Evolutionary conservation across 2,329 filamentous ascomycete species (phyloP).

Genomic region (Paramyrothecium roridum): DNA sequence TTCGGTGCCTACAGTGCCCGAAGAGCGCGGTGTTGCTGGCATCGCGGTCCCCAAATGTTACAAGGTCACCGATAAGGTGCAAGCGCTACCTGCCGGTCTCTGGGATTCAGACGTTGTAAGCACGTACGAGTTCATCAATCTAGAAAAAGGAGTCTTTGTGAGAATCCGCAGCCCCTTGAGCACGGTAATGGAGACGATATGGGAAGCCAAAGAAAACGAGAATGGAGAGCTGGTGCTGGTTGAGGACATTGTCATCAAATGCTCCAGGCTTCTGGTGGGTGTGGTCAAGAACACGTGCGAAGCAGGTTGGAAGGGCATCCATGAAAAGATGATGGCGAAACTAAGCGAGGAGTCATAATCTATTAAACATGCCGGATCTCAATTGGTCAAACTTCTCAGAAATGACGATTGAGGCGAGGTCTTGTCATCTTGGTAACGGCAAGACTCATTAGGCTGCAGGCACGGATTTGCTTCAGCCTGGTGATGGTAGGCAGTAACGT

Average conservation of each 20-base stretch:
- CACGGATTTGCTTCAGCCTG: too few relatives aligned
- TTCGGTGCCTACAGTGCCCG: constrained; percentile 23
- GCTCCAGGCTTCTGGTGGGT: constrained; percentile 45
- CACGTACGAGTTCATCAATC: constrained; percentile 50
- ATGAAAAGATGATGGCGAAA: constrained; percentile 41
- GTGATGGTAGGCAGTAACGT: too few relatives aligned
- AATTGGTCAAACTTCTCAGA: not conserved
- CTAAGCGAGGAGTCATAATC: constrained; percentile 23
- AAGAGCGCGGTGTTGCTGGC: constrained; percentile 17
- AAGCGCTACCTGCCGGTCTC: constrained; percentile 50
- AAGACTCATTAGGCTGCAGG: not conserved
- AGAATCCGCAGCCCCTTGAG: constrained; percentile 48
- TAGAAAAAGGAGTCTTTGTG: constrained; percentile 47
- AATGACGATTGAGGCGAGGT: not conserved
- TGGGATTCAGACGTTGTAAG: constrained; percentile 54
- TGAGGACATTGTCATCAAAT: constrained; percentile 47
- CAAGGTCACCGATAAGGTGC: constrained; percentile 46
- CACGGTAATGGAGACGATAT: constrained; percentile 51
- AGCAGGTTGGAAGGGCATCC: constrained; percentile 45
- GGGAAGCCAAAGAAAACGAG: constrained; percentile 34
- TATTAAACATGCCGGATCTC: not conserved
- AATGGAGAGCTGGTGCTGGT: constrained; percentile 37
- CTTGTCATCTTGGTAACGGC: not conserved
- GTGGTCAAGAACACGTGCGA: constrained; percentile 51
- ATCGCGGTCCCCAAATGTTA: constrained; percentile 34